Base-by-base conservation (phyloP, 1,284 basidiomycete genomes). In the Trichosporon sp. region DNA sequence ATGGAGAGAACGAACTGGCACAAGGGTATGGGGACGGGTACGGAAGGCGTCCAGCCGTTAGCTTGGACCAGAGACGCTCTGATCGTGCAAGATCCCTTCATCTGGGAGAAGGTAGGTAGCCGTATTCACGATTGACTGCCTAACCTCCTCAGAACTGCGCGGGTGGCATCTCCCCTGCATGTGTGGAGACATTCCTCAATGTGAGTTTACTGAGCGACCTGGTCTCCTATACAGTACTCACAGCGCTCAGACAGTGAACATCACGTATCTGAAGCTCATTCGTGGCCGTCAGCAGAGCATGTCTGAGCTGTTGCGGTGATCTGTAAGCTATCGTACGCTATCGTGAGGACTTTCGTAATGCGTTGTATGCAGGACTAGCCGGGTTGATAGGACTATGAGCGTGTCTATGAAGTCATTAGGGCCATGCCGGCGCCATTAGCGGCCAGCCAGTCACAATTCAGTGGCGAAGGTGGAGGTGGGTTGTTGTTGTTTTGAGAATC, bases 21-120 rank as follows among this genome's bases (percentile, higher is more conserved):
- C 23, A 15, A 60, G 3, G 56, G 56, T 7, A 60, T 60, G 56
- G 56, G 56, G 0, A 31, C 56, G 12, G 56, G 56, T 3, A 31
- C 4, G 27, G 18, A 29, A 9, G 56, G 56, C 9, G 56, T 60
- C 9, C 56, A 60, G 56, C 56, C 56, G 29, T 32, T 60, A 23
- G 29, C 29, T 7, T 60, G 56, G 56, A 60, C 56, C 12, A 60
- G 27, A 31, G 51, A 62, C 8, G 58, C 25, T 31, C 56, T 84
- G 15, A 75, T 83, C 18, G 79, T 83, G 0, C 83, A 83, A 67
- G 83, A 84, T 68, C 82, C 82, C 2, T 82, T 84, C 71, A 73
- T 84, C 38, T 80, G 79, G 75, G 72, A 76, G 44, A 84, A 84
- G 78, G 83, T 83, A 65, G 69, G 38, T 42, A 13, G 12, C 4